Evolutionary conservation across 805 yeast species (phyloP), one percentile per base, ranked within the genome.

Genomic region (Candida nitratophila): DNA sequence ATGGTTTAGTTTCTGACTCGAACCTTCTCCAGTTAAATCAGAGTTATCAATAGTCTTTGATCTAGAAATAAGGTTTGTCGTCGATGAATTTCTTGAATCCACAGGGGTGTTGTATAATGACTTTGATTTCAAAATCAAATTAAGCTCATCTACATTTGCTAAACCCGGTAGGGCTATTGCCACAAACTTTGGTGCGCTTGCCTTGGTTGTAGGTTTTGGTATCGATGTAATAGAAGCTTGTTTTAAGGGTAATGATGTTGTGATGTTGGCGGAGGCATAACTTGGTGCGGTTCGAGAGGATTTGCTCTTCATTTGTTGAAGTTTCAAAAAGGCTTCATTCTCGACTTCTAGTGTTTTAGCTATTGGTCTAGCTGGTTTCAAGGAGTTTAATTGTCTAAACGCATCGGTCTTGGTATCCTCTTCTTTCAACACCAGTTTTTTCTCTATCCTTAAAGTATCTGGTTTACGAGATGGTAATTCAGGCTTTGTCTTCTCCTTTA

Each of bases 1-100:
- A 54, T 76, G 80, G 0, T 59, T 59, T 39, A 76, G 57, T 36
- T 64, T 65, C 14, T 50, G 37, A 27, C 57, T 51, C 39, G 50
- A 51, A 32, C 51, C 45, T 21, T 24, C 27, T 7, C 27, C 27
- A 24, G 37, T 34, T 34, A 57, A 43, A 37, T 48, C 52, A 22
- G 54, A 46, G 17, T 48, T 42, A 27, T 54, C 57, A 21, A 50
- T 20, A 3, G 52, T 51, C 27, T 16, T 26, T 16, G 47, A 32
- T 34, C 41, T n/a, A 14, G 43, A 20, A 22, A 37, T 37, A 15
- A 26, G 35, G 14, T 17, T 30, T 12, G 19, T 47, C 4, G 56
- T 5, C 3, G 51, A 60, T 1, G 67, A 60, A 41, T 57, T 57
- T 3, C 68, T 52, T 22, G 64, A 55, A 29, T 4, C 65, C 52